Percentiles rank a stretch among this genome's conserved stretches.
These are phyloP conservation scores for Strobilomyces echinocephalus DNA, from an alignment of 768 basidiomycete species.

Conservation along the genomic window DNA sequence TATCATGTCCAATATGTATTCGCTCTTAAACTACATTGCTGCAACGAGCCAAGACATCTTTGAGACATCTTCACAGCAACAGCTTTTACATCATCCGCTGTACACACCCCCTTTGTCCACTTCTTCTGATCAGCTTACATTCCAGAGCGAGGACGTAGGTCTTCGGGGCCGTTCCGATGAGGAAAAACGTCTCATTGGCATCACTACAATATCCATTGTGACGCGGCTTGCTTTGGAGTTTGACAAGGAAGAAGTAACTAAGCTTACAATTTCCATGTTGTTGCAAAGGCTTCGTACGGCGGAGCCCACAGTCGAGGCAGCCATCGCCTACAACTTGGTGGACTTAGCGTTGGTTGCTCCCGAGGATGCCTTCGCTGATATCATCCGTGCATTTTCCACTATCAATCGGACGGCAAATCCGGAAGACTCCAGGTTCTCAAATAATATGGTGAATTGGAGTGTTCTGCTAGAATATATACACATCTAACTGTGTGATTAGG, in stretches of 20 bases:
- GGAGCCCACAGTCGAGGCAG: conserved; percentile 85
- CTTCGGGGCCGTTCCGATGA: conserved; percentile 73
- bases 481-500: conserved; percentile 36
- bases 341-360: conserved; percentile 81
- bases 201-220: conserved; percentile 89
- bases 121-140: conserved; percentile 44
- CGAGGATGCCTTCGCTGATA: conserved; percentile 72
- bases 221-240: conserved; percentile 86
- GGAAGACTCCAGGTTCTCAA: conserved; percentile 83
- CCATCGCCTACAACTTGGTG: conserved; percentile 87
- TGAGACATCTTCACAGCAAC: conserved; percentile 45
- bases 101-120: conserved; percentile 27
- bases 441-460: conserved; percentile 67
- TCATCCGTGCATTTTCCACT: conserved; percentile 76
- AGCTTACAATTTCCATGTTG: conserved; percentile 88
- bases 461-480: neutral
- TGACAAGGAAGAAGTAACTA: conserved; percentile 79
- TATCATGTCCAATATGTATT: conserved; percentile 94
- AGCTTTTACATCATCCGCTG: conserved; percentile 39
- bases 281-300: conserved; percentile 80
- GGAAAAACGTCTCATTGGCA: conserved; percentile 77
- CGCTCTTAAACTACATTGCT: conserved; percentile 87
- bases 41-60: conserved; percentile 75
- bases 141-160: conserved; percentile 59
- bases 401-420: conserved; percentile 85